These are phyloP conservation scores for Candida cerambycidarum DNA, from an alignment of 805 yeast species.

Conservation along the genomic window DNA sequence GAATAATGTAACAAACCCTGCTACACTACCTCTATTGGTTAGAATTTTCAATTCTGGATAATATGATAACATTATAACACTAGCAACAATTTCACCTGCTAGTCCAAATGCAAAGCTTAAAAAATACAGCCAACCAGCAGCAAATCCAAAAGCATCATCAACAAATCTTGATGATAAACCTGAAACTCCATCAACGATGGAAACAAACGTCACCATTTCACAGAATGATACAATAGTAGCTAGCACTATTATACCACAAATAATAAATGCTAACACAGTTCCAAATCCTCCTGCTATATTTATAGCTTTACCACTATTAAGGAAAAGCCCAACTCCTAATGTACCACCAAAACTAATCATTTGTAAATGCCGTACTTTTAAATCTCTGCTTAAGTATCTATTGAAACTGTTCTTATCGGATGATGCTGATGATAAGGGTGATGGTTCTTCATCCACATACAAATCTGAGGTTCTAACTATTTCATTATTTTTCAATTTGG, in stretches of 20 bases:
- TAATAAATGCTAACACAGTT: constrained; percentile 60
- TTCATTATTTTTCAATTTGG: constrained; percentile 8
- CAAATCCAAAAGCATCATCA: constrained; percentile 75
- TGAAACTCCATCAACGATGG: constrained; percentile 76
- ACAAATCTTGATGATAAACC: constrained; percentile 74
- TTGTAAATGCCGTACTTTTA: constrained; percentile 67
- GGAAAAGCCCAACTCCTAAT: constrained; percentile 70
- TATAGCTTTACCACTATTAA: constrained; percentile 71
- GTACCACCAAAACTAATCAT: constrained; percentile 81
- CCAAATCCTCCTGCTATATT: constrained; percentile 79
- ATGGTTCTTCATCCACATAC: constrained; percentile 1
- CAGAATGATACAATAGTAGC: constrained; percentile 74
- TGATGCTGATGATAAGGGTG: constrained; percentile 8
- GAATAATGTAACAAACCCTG: constrained; percentile 68
- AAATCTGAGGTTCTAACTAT: constrained; percentile 10
- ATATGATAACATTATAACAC: constrained; percentile 71
- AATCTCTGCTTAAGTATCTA: constrained; percentile 50
- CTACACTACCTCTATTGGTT: constrained; percentile 40
- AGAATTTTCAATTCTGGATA: constrained; percentile 58
- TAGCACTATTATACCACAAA: constrained; percentile 65
- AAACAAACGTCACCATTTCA: constrained; percentile 77
- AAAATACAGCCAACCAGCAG: constrained; percentile 74
- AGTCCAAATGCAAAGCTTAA: constrained; percentile 67
- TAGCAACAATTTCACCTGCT: constrained; percentile 81
- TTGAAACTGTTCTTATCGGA: constrained; percentile 11